Evolutionary conservation across 257 asterid genomes (phyloP).

Genomic region (Lycium ferocissimum): DNA sequence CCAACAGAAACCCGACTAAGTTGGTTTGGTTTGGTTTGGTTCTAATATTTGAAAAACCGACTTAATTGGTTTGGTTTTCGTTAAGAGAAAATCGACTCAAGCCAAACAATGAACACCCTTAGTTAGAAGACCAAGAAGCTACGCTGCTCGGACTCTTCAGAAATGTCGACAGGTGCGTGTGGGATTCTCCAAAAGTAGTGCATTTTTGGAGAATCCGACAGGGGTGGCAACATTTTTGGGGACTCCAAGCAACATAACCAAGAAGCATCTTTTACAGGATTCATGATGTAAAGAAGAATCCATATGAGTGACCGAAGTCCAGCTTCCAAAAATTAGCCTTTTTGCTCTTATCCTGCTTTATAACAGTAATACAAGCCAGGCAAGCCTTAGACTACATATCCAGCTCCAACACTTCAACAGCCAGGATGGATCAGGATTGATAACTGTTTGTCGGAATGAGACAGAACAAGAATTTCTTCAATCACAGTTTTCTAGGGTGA

Average conservation of each 20-base stretch:
- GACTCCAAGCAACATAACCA: not conserved
- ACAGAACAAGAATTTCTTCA: not conserved
- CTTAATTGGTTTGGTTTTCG: not conserved
- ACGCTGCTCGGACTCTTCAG: too few species aligned
- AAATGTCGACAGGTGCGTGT: too few species aligned
- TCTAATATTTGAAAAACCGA: not conserved
- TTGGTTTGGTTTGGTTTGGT: not conserved
- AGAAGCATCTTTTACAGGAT: not conserved
- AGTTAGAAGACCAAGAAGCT: not conserved
- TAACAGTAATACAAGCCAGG: constrained; percentile 12
- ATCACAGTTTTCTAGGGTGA: constrained; percentile 24
- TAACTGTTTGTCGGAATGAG: constrained; percentile 7
- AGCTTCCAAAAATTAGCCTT: not conserved
- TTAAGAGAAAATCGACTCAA: not conserved
- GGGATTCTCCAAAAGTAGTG: too few species aligned
- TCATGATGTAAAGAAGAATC: not conserved
- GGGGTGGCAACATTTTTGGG: too few species aligned
- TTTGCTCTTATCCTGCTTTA: not conserved
- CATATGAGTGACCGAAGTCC: not conserved
- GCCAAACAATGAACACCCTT: not conserved
- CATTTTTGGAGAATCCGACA: too few species aligned
- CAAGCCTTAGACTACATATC: not conserved
- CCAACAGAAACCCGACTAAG: not conserved
- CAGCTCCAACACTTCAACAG: constrained; percentile 12
- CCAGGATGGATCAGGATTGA: not conserved